phyloP scores from a whole-genome alignment of 1,284 basidiomycete species.

The Apiotrichum mycotoxinovorans region DNA sequence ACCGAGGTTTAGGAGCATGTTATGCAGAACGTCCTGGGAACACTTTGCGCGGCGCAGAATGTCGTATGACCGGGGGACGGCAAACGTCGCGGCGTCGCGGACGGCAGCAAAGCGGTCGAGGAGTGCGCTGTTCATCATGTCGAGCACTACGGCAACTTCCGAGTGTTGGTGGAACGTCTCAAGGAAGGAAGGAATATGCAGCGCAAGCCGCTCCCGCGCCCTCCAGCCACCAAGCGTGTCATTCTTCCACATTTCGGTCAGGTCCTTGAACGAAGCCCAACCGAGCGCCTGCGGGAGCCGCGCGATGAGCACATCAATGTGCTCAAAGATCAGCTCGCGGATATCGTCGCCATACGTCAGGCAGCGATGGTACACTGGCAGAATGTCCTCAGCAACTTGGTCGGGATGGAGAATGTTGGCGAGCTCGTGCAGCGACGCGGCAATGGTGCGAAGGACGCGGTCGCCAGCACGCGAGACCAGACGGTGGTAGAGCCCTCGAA shows the following conservation, averaged over 20 bases:
- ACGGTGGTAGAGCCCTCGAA: slow-evolving; percentile 66
- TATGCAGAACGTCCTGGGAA: slow-evolving; percentile 50
- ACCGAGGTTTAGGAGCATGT: slow-evolving; percentile 59
- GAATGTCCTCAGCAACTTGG: slow-evolving; percentile 65
- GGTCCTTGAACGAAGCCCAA: slow-evolving; percentile 56
- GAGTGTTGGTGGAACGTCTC: slow-evolving; percentile 36
- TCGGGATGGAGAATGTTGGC: slow-evolving; percentile 77
- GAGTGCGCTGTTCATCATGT: slow-evolving; percentile 63
- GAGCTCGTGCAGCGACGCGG: slow-evolving; percentile 83
- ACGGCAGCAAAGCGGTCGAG: slow-evolving; percentile 79
- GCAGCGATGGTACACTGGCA: slow-evolving; percentile 67
- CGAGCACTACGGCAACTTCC: slow-evolving; percentile 45
- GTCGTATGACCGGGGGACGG: slow-evolving; percentile 57
- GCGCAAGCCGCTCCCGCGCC: slow-evolving; percentile 68
- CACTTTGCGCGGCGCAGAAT: slow-evolving; percentile 52
- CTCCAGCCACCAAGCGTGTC: slow-evolving; percentile 71
- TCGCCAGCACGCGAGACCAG: slow-evolving; percentile 56
- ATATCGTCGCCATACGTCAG: slow-evolving; percentile 65
- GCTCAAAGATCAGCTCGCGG: slow-evolving; percentile 59
- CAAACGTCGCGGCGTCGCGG: slow-evolving; percentile 66
- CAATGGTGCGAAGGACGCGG: slow-evolving; percentile 54
- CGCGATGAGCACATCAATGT: slow-evolving; percentile 59
- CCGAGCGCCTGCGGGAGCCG: slow-evolving; percentile 57
- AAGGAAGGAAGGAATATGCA: slow-evolving; percentile 58
- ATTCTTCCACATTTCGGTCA: slow-evolving; percentile 64